phyloP scores from a whole-genome alignment of 2,329 filamentous ascomycete species.

The Oidium heveae region DNA sequence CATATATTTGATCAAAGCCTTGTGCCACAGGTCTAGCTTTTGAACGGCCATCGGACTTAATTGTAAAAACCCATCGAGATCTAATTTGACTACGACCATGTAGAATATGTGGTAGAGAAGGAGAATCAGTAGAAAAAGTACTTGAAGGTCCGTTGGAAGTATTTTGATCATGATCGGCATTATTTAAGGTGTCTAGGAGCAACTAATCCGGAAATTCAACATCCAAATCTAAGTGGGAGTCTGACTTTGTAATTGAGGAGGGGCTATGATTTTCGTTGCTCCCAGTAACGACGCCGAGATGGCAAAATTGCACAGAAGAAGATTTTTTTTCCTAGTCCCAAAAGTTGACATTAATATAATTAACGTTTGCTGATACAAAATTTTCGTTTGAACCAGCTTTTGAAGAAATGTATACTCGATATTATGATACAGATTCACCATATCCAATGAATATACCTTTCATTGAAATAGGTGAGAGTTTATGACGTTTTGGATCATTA shows the following conservation, averaged over 20 bases:
- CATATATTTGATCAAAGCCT: not conserved
- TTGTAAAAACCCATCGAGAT: not conserved
- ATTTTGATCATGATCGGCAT: too few relatives aligned
- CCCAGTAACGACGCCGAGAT: not conserved
- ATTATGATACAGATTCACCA: not conserved
- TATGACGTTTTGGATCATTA: not conserved
- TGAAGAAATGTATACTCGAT: not conserved
- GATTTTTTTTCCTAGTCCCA: not conserved
- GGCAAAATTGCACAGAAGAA: not conserved
- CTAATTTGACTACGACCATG: not conserved
- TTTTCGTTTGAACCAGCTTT: not conserved
- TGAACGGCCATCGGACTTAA: conserved; percentile 1
- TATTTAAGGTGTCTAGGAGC: too few relatives aligned
- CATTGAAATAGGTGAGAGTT: not conserved
- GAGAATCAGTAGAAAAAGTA: too few relatives aligned
- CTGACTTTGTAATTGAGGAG: not conserved
- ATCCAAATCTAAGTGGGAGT: not conserved
- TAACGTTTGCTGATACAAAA: not conserved
- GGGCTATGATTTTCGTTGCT: not conserved
- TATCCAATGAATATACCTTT: not conserved
- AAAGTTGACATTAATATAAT: not conserved
- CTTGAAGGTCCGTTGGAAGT: too few relatives aligned
- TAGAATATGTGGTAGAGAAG: too few relatives aligned
- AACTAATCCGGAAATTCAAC: too few relatives aligned
- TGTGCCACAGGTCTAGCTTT: not conserved